Base-by-base conservation (phyloP, 805 yeast species). In the Saturnispora zaruensis region DNA sequence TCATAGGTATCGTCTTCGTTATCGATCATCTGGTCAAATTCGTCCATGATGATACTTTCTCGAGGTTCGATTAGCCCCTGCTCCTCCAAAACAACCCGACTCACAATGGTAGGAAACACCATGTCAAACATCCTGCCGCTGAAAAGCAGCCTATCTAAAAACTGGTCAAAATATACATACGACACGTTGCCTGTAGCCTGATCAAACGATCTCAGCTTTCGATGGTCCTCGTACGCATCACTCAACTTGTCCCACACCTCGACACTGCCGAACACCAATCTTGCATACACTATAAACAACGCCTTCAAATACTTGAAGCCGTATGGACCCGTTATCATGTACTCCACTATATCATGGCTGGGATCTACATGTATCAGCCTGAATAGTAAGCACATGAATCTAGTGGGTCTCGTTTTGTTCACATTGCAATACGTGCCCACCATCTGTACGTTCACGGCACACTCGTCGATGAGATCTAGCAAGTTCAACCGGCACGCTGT, bases 281-380 rank as follows among this genome's bases (percentile, higher is more conserved):
- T 64, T 11, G 75, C 63, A 60, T 86, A 90, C n/a, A 84, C 59
- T 30, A 90, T 72, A 0, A 81, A 77, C 49, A 91, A 61, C 1
- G 86, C 83, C 1, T 84, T 78, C 45, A 87, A 65, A 59, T 88
- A 89, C 64, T 87, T 87, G 74, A 90, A 90, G 49, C 82, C 79
- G 45, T 71, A 67, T 57, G 90, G 93, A 2, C 63, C 63, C n/a
- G 18, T 34, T 11, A 84, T 66, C 54, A 77, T 74, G 48, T 79
- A 74, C 16, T 68, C 60, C 2, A 86, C 60, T 4, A 87, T 77
- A 4, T 79, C 85, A 9, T 60, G 58, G 1, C 73, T 18, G 0
- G 97, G 97, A 53, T 79, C 79, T 16, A 93, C 65, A 63, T 91
- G 95, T 4, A 90, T 70, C 51, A 91, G 62, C 55, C 91, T 80